These are phyloP conservation scores for Symbiodinium pilosum DNA, from an alignment of 73 alveolate species.

Conservation along the genomic window DNA sequence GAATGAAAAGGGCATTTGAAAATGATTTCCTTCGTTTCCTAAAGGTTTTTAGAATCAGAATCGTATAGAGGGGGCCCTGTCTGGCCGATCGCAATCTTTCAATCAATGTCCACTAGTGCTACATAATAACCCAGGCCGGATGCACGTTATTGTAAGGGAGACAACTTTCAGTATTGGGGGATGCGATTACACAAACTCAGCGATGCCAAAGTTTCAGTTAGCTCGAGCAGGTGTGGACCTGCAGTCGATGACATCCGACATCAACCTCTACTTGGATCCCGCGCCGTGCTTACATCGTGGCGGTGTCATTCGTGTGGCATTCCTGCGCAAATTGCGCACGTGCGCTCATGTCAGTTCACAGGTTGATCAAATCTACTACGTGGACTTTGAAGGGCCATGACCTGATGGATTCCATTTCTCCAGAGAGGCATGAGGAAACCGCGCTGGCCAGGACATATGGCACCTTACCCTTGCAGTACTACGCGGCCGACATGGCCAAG, in stretches of 20 bases:
- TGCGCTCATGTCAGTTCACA: background rate
- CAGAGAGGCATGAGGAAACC: too few relatives aligned
- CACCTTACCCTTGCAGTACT: constrained; percentile 67
- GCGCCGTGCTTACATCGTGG: background rate
- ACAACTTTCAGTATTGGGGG: too few relatives aligned
- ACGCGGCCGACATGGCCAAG: constrained; percentile 86
- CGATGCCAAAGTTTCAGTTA: background rate
- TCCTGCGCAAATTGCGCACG: background rate
- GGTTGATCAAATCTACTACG: constrained; percentile 77
- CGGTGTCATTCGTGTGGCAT: background rate
- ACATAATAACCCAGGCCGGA: background rate
- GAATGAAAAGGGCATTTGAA: too few relatives aligned
- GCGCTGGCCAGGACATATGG: constrained; percentile 41
- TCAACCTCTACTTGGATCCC: constrained; percentile 62
- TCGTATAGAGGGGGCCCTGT: too few relatives aligned
- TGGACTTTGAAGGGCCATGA: constrained; percentile 53
- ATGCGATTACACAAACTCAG: background rate
- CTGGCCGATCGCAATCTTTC: too few relatives aligned
- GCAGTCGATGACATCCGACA: constrained; percentile 87
- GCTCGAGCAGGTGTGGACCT: constrained; percentile 73
- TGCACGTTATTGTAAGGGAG: too few relatives aligned
- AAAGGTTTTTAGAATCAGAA: too few relatives aligned
- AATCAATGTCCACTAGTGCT: too few relatives aligned
- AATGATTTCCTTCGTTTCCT: too few relatives aligned
- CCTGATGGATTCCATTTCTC: too few relatives aligned